These are phyloP conservation scores for Kazachstania bromeliacearum DNA, from an alignment of 805 yeast genomes.

Conservation along the genomic window DNA sequence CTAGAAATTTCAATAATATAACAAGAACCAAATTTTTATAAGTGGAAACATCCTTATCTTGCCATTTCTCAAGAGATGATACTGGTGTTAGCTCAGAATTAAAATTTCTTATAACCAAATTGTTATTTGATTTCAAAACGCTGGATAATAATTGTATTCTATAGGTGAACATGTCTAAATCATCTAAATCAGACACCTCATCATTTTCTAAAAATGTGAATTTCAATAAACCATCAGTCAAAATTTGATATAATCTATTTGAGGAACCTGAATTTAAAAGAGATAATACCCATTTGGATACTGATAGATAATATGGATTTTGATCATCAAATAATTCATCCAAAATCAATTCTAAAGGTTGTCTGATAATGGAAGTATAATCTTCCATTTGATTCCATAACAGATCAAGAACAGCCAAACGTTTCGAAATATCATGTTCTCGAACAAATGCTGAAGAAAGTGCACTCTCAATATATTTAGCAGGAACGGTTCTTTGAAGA, in stretches of 20 bases:
- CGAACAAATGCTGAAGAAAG: constrained; percentile 46
- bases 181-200: constrained; percentile 39
- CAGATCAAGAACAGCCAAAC: constrained; percentile 48
- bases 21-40: constrained; percentile 48
- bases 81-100: constrained; percentile 51
- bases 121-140: constrained; percentile 40
- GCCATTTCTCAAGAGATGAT: constrained; percentile 28
- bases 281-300: constrained; percentile 41
- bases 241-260: constrained; percentile 49
- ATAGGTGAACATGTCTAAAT: constrained; percentile 54
- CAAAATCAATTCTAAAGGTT: constrained; percentile 58
- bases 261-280: constrained; percentile 44
- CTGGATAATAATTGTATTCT: constrained; percentile 44
- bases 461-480: constrained; percentile 63
- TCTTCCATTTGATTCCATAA: constrained; percentile 66
- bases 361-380: constrained; percentile 31
- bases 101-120: constrained; percentile 38
- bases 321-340: constrained; percentile 48
- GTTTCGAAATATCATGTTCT: constrained; percentile 30
- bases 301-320: constrained; percentile 35
- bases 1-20: constrained; percentile 39
- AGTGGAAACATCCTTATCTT: constrained; percentile 42
- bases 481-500: constrained; percentile 44
- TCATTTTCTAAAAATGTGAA: constrained; percentile 29
- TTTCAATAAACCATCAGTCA: constrained; percentile 46